Percentiles rank a stretch among this genome's conserved stretches.
Conservation (phyloP, 164 flowering plant species). For the Stephania japonica region DNA sequence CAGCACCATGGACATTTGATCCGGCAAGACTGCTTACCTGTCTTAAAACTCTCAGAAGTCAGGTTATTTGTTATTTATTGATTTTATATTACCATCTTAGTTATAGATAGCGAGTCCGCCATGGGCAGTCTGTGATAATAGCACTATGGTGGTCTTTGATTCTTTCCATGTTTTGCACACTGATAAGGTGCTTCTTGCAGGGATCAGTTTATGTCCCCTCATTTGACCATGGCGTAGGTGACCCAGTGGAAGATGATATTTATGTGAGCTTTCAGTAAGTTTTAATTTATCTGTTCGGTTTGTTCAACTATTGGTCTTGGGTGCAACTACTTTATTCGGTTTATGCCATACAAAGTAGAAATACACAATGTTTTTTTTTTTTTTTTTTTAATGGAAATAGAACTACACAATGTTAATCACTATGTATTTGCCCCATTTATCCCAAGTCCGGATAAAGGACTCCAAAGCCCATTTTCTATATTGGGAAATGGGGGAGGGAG, state of each 20-base stretch:
- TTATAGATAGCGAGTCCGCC: neutral
- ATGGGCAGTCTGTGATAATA: no score
- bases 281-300: neutral
- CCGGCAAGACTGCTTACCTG: constrained; percentile 50
- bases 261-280: constrained; percentile 80
- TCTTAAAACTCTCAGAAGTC: constrained; percentile 47
- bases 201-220: constrained; percentile 88
- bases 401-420: no score
- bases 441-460: no score
- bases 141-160: neutral
- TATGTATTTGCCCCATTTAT: no score
- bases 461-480: no score
- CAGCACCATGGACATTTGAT: constrained; percentile 98
- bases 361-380: no score
- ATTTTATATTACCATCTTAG: neutral
- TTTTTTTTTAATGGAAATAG: no score
- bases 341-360: no score
- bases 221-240: constrained; percentile 92
- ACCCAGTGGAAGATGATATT: constrained; percentile 89
- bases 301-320: neutral
- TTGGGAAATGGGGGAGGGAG: no score
- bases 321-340: neutral
- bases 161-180: neutral
- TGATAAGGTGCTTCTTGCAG: constrained; percentile 26
- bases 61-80: constrained; percentile 31